Base-by-base conservation (phyloP, 1,284 basidiomycete species). In the Microbotryum silenes-acaulis region DNA sequence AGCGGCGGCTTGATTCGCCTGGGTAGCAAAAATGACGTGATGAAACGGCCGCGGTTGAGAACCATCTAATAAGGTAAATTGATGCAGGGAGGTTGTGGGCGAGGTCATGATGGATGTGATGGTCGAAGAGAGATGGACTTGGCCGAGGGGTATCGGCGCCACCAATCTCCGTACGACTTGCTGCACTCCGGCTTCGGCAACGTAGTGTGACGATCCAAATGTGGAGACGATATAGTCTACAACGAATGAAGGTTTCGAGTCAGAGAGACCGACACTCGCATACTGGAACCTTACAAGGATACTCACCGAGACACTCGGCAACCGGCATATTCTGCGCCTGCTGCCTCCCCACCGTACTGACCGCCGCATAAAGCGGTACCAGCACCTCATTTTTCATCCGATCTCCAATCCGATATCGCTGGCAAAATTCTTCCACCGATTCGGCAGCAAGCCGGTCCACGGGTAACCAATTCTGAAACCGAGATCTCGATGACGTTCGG, bases 21-120 rank as follows among this genome's bases (percentile, higher is more conserved):
- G 85, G 0, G 86, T 87, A 3, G 85, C 86, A 59, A 88, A 78
- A 16, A 88, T 76, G 56, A 88, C 75, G 70, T 84, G 84, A 56
- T 82, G 79, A 69, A 87, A 87, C 12, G 51, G 51, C 33, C 51
- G 12, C 5, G 37, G 37, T 16, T 9, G 14, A 42, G 37, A 42
- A 16, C 37, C 12, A 18, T 42, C 37, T 18, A 18, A 16, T 18
- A 42, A 18, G 5, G 44, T 37, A 5, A 59, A 27, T 18, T 7
- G n/a, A 25, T 56, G 54, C 8, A 20, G 16, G 0, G 37, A 45
- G 8, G 18, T 4, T 4, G 31, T 9, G 1, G 27, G 31, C 20
- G 45, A 16, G 8, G 37, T 72, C 44, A 74, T 67, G 54, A 85
- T 75, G 7, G 76, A 73, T 6, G 76, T 72, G 49, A 85, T 81